Evolutionary conservation across 139 green algal genomes (phyloP), one percentile per base, ranked within the genome.

Genomic region (Chlamydomonas incerta): DNA sequence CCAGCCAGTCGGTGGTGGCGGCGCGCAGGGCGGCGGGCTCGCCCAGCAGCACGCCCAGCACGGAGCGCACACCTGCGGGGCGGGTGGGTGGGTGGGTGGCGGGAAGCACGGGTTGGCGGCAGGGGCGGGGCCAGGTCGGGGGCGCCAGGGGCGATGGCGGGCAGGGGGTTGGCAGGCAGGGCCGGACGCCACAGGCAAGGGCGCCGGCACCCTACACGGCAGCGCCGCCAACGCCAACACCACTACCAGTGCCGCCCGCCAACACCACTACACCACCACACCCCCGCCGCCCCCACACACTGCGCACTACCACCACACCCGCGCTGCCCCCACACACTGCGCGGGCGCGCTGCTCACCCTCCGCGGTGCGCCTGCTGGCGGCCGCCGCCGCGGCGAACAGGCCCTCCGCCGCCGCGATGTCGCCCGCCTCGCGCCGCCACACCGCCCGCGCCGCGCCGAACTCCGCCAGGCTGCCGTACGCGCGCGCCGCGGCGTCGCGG

Each of bases 31-130:
- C 87, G 13, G 62, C 73, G 24, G 93, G 92, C 28, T 91, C 83
- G 34, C 93, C 92, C 17, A 74, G 55, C 72, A 95, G 79, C 37
- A 95, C 81, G 0, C n/a, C 31, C 70, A 96, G 79, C 63, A 94
- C 58, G 8, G 72, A 60, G 31, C 77, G 85, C 47, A 93, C 79
- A 5, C 92, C 92, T 81, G 80, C 57, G 47, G 29, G 67, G 67
- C 33, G 67, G 33, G 14, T 13, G 17, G 67, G 67, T 8, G 24
- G 67, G 67, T 41, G 26, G 11, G 63, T 6, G 10, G 50, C 50
- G 10, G 11, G 50, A 10, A 57, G 50, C 50, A 60, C 55, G 55
- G 18, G 8, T 3, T 24, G 41, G 41, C 41, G 41, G 41, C 41
- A 50, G 41, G 6, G 41, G 41, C 41, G 41, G 41, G n/a, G n/a